Evolutionary conservation across 441 rosid species (phyloP), one percentile per base, ranked within the genome.

Genomic region (Lepidium campestre): DNA sequence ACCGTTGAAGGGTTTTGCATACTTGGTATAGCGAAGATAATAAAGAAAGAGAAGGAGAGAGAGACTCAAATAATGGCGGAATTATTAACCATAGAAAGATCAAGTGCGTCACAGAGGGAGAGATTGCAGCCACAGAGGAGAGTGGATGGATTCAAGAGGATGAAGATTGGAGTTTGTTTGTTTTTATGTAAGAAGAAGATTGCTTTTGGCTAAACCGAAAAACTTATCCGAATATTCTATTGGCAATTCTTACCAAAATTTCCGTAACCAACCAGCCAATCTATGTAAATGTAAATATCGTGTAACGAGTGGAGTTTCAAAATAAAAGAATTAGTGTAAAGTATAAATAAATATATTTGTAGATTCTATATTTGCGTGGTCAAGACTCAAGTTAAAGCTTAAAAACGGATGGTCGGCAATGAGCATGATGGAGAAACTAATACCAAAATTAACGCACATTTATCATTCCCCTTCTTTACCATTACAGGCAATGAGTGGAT

Each of bases 1-100:
- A 78, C 82, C 7, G 91, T 67, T 29, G 92, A 61, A 55, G 90
- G 78, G 65, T 74, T 82, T 72, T 80, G 87, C 96, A 91, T 80
- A 36, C 2, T 82, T 67, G 76, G 70, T 64, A 13, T 2, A 1
- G 52, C 4, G 3, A 7, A 55, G 17, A 15, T 29, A 22, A 10
- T 12, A 10, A 10, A 2, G 13, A 61, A 20, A 47, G 46, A 19
- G 72, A 14, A 31, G 10, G 34, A 29, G 34, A 29, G 25, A 52
- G 42, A 27, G 37, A 47, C 23, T 67, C 35, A 55, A 46, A 46
- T 7, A 37, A 9, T 37, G 62, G 46, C 14, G 19, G 34, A 6
- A 17, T 35, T 34, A 2, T 12, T 15, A 20, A 62, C 44, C 77
- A 66, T 59, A 29, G 67, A 41, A 20, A 11, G 74, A 60, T 61